Conservation (phyloP, 257 asterid species). For the Buddleja alternifolia region DNA sequence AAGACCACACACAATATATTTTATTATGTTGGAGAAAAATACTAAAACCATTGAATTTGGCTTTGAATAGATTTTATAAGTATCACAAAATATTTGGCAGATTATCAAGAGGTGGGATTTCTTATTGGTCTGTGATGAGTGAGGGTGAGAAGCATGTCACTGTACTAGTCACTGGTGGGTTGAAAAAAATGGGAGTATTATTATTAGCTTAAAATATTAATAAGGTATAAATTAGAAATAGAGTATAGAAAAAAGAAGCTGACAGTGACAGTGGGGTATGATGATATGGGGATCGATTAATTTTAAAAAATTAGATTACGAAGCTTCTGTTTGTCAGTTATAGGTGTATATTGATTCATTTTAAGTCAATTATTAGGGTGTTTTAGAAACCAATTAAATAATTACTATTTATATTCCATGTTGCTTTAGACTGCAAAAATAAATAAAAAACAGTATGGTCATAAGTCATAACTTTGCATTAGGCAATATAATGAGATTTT, state of each 20-base stretch:
- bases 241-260: neutral
- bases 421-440: no score
- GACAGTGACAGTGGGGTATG: neutral
- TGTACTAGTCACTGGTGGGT: no score
- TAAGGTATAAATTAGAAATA: neutral
- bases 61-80: no score
- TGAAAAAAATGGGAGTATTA: neutral
- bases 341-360: neutral
- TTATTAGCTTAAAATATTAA: neutral
- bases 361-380: neutral
- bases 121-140: neutral
- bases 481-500: no score
- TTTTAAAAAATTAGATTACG: neutral
- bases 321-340: slow-evolving; percentile 9
- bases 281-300: slow-evolving; percentile 14
- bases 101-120: neutral
- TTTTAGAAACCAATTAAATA: neutral
- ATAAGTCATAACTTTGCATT: no score
- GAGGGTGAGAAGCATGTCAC: neutral
- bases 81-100: no score
- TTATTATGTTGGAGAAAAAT: no score
- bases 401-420: no score
- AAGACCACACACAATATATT: no score
- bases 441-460: no score
- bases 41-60: no score